Conservation (phyloP, 805 yeast species). For the Candida qinlingensis region DNA sequence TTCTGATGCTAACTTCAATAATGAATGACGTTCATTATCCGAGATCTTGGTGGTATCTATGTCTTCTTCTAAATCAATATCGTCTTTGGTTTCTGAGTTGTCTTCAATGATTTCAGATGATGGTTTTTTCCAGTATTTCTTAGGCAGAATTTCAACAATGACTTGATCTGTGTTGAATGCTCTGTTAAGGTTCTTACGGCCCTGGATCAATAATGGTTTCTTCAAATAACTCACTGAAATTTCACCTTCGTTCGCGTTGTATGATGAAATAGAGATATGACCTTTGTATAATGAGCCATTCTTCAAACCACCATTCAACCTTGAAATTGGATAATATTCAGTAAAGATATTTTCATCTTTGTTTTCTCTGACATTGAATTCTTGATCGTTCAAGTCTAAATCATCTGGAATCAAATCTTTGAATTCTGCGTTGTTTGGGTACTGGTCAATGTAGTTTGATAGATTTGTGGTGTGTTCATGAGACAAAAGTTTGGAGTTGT, state of each 20-base stretch:
- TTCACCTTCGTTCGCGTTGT: constrained; percentile 84
- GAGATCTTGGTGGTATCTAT: constrained; percentile 31
- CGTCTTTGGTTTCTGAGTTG: constrained; percentile 34
- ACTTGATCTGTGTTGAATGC: constrained; percentile 91
- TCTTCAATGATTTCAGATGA: constrained; percentile 68
- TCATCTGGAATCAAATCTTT: constrained; percentile 71
- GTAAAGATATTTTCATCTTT: constrained; percentile 43
- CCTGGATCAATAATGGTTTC: constrained; percentile 76
- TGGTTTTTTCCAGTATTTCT: constrained; percentile 83
- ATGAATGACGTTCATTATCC: constrained; percentile 63
- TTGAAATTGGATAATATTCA: constrained; percentile 72
- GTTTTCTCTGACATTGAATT: constrained; percentile 16
- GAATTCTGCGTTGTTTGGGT: constrained; percentile 70
- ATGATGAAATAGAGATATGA: constrained; percentile 68
- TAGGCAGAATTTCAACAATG: constrained; percentile 83
- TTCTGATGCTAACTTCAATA: constrained; percentile 71
- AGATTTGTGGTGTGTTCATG: constrained; percentile 41
- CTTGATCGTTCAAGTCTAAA: constrained; percentile 24
- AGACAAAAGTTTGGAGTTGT: constrained; percentile 47
- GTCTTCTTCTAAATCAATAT: constrained; percentile 35
- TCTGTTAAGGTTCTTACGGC: constrained; percentile 81
- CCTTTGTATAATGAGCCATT: constrained; percentile 89
- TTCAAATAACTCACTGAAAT: constrained; percentile 67
- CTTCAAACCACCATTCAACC: constrained; percentile 86
- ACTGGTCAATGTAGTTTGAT: constrained; percentile 60